Percentiles rank a stretch among this genome's conserved stretches.
Conservation (phyloP, 208 protist species). For the Trichomonas tenax region DNA sequence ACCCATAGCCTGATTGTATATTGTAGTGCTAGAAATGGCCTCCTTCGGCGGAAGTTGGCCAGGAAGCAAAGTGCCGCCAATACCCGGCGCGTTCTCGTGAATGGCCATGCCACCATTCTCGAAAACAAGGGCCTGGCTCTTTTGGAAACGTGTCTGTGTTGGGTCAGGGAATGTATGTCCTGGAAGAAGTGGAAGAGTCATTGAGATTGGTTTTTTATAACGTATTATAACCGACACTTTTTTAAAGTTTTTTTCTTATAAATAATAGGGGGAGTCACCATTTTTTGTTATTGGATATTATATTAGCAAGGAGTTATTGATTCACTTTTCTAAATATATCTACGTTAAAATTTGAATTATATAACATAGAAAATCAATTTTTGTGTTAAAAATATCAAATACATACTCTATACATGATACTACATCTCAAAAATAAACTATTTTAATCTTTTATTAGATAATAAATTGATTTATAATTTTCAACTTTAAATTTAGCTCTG, state of each 20-base stretch:
- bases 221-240: background rate
- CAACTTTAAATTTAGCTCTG: no score
- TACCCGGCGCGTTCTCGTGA: background rate
- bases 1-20: background rate
- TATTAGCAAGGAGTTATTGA: no score
- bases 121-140: slow-evolving; percentile 2
- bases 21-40: background rate
- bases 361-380: no score
- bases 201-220: background rate
- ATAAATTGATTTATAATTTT: no score
- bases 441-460: no score
- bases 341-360: no score
- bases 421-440: no score
- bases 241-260: background rate
- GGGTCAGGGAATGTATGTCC: slow-evolving; percentile 3
- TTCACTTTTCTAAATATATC: no score
- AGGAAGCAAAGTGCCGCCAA: background rate
- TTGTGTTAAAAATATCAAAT: no score
- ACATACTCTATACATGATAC: no score
- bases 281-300: no score
- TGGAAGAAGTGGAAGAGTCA: slow-evolving; percentile 20
- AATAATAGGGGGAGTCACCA: no score
- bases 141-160: background rate
- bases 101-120: background rate
- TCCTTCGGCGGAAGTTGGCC: background rate